These are phyloP conservation scores for Arthroderma uncinatum DNA, from an alignment of 2,329 filamentous ascomycete genomes.

Conservation along the genomic window DNA sequence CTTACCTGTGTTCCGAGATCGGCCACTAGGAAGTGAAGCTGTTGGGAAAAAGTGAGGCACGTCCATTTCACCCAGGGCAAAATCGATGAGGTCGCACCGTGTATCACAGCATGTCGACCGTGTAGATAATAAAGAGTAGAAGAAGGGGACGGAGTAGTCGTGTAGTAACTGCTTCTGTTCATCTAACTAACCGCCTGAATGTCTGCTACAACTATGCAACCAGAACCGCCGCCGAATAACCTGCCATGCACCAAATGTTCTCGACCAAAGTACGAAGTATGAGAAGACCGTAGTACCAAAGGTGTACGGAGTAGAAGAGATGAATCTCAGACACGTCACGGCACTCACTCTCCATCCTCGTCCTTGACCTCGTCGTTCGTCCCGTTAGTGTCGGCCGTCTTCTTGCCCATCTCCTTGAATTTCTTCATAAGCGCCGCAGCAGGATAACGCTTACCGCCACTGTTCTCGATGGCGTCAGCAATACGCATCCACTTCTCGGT, in stretches of 20 bases:
- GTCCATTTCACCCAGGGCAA: no score
- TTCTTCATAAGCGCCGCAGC: conserved; percentile 27
- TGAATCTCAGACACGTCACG: neutral
- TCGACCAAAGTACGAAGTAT: neutral
- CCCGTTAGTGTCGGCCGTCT: neutral
- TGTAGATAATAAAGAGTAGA: no score
- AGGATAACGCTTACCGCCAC: conserved; percentile 26
- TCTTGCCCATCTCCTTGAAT: conserved; percentile 31
- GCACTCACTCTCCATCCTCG: neutral
- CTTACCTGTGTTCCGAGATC: no score
- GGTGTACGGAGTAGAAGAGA: no score
- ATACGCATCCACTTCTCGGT: conserved; percentile 32
- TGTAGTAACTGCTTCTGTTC: neutral
- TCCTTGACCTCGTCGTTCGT: neutral
- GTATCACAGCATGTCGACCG: neutral
- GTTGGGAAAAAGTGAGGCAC: no score
- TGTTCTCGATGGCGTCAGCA: conserved; percentile 22
- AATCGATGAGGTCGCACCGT: neutral
- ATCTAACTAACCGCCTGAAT: neutral
- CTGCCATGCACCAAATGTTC: no score
- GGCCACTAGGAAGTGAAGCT: neutral
- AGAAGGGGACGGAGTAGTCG: no score
- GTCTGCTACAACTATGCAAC: neutral
- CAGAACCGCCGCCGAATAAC: no score
- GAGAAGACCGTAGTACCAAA: neutral